These are phyloP conservation scores for Favolaschia claudopus DNA, from an alignment of 768 basidiomycete species.

Conservation along the genomic window DNA sequence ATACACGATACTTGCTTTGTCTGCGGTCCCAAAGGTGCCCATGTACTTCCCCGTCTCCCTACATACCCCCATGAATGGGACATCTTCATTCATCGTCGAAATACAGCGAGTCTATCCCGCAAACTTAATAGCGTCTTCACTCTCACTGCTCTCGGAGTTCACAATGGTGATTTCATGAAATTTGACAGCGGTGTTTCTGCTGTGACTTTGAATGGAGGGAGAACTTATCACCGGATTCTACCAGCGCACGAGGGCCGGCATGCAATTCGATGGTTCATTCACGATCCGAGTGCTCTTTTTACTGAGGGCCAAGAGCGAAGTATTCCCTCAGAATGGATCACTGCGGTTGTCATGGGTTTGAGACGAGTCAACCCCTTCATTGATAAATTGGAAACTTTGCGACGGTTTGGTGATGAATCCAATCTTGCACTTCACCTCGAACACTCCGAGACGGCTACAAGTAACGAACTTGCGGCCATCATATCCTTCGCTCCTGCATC, in stretches of 20 bases:
- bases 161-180: neutral
- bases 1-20: neutral
- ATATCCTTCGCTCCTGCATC: slow-evolving; percentile 1
- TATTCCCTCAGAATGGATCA: neutral
- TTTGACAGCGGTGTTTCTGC: neutral
- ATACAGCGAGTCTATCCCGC: neutral
- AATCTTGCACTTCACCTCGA: neutral
- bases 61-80: neutral
- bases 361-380: neutral
- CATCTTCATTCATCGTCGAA: neutral
- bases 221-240: neutral
- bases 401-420: neutral
- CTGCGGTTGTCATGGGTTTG: neutral
- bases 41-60: neutral
- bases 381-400: neutral
- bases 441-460: neutral
- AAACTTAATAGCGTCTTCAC: slow-evolving; percentile 1
- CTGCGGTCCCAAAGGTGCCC: neutral
- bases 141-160: neutral
- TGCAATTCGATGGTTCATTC: slow-evolving; percentile 8
- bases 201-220: neutral
- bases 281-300: neutral
- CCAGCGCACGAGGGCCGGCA: neutral
- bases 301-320: neutral
- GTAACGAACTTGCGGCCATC: slow-evolving; percentile 1